Conservation (phyloP, 2,329 filamentous ascomycete species). For the Tolypocladium capitatum region DNA sequence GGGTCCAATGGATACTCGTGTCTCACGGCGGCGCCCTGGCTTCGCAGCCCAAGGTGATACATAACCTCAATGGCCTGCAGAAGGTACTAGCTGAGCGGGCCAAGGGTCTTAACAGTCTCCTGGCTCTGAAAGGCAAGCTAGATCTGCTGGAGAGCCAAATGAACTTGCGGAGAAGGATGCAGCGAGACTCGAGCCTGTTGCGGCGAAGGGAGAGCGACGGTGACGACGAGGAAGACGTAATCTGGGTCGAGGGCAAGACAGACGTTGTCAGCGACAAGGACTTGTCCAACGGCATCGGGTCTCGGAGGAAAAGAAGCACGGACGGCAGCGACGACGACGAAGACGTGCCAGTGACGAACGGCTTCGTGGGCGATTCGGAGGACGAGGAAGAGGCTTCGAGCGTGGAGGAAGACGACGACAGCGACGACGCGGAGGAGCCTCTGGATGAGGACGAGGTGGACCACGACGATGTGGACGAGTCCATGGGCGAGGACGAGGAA, state of each 20-base stretch:
- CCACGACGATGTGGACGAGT: conserved; percentile 43
- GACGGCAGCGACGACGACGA: conserved; percentile 44
- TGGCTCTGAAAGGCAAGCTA: conserved; percentile 86
- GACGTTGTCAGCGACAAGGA: conserved; percentile 31
- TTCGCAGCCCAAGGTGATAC: conserved; percentile 69
- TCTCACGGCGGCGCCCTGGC: conserved; percentile 86
- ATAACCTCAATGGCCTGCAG: conserved; percentile 65
- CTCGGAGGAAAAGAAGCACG: conserved; percentile 24
- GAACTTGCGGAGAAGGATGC: conserved; percentile 59
- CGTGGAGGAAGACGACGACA: conserved; percentile 21
- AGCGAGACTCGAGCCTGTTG: conserved; percentile 24
- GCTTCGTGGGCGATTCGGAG: conserved; percentile 44
- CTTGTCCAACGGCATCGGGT: conserved; percentile 19
- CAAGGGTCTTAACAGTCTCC: conserved; percentile 64
- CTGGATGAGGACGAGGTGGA: conserved; percentile 47
- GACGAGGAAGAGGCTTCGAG: conserved; percentile 39
- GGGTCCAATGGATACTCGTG: conserved; percentile 91
- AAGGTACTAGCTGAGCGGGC: conserved; percentile 80
- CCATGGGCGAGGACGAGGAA: conserved; percentile 41
- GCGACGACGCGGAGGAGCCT: conserved; percentile 33
- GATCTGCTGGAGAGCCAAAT: conserved; percentile 91
- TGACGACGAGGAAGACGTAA: conserved; percentile 52
- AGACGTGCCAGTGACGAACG: conserved; percentile 42
- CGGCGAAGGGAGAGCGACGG: conserved; percentile 37
- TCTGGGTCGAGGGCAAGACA: conserved; percentile 78